Percentiles rank a stretch among this genome's conserved stretches.
These are phyloP conservation scores for Fagopyrum tataricum DNA, from an alignment of 148 eudicot species.

Conservation along the genomic window DNA sequence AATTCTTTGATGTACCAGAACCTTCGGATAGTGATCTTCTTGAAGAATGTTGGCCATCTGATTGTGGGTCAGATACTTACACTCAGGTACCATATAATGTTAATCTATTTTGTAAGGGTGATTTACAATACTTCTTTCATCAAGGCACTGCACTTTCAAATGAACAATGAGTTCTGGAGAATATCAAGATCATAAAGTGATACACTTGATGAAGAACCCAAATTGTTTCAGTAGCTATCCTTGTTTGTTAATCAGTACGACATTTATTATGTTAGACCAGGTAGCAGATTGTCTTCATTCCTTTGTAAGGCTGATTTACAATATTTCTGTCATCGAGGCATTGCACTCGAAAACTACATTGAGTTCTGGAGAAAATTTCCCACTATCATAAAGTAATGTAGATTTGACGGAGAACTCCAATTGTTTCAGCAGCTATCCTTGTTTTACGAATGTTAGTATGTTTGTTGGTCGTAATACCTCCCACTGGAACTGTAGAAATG, in stretches of 20 bases:
- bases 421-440: too few species aligned
- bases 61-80: slow-evolving; percentile 31
- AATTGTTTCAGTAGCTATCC: neutral
- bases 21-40: slow-evolving; percentile 46
- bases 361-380: too few species aligned
- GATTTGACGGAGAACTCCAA: too few species aligned
- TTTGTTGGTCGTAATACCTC: neutral
- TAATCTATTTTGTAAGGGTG: neutral
- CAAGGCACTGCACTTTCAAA: neutral
- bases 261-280: neutral
- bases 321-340: too few species aligned
- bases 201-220: neutral
- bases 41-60: slow-evolving; percentile 48
- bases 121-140: neutral
- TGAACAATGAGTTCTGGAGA: neutral
- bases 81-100: slow-evolving; percentile 33
- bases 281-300: too few species aligned
- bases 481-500: neutral
- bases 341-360: too few species aligned
- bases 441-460: too few species aligned
- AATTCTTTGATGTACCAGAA: slow-evolving; percentile 64
- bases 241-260: neutral
- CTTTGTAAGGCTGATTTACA: too few species aligned
- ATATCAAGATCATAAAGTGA: neutral
- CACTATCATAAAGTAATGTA: too few species aligned